Conservation (phyloP, 768 basidiomycete genomes). For the Lyophyllum semitale region DNA sequence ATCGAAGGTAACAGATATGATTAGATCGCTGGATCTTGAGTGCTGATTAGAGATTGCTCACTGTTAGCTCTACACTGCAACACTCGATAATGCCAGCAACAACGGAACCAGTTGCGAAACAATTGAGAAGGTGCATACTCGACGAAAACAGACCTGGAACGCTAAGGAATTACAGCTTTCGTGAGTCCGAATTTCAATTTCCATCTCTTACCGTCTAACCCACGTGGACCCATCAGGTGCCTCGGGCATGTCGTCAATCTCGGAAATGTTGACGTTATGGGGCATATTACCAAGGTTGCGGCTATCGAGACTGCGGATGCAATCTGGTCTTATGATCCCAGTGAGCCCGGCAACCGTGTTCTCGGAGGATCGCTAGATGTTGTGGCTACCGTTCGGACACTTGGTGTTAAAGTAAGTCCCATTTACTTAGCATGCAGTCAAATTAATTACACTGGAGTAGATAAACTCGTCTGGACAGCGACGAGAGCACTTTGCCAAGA, state of each 20-base stretch:
- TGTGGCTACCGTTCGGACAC: constrained; percentile 27
- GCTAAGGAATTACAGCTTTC: constrained; percentile 19
- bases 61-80: constrained; percentile 21
- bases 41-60: neutral
- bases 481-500: constrained; percentile 22
- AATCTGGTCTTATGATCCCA: constrained; percentile 37
- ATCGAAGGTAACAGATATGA: constrained; percentile 25
- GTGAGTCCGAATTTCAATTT: constrained; percentile 10
- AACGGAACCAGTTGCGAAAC: constrained; percentile 11
- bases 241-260: constrained; percentile 32
- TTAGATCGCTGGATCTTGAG: neutral
- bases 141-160: constrained; percentile 12
- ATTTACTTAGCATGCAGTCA: neutral
- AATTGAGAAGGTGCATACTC: constrained; percentile 16
- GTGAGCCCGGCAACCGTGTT: constrained; percentile 20
- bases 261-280: constrained; percentile 27
- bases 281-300: constrained; percentile 27
- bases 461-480: constrained; percentile 24
- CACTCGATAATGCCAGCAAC: constrained; percentile 24
- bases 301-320: constrained; percentile 26
- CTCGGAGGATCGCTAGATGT: constrained; percentile 28
- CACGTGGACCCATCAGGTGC: constrained; percentile 18
- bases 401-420: constrained; percentile 30
- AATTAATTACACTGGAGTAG: constrained; percentile 4
- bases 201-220: neutral